phyloP scores from a whole-genome alignment of 2,329 filamentous ascomycete species.

The Alternaria consortialis region DNA sequence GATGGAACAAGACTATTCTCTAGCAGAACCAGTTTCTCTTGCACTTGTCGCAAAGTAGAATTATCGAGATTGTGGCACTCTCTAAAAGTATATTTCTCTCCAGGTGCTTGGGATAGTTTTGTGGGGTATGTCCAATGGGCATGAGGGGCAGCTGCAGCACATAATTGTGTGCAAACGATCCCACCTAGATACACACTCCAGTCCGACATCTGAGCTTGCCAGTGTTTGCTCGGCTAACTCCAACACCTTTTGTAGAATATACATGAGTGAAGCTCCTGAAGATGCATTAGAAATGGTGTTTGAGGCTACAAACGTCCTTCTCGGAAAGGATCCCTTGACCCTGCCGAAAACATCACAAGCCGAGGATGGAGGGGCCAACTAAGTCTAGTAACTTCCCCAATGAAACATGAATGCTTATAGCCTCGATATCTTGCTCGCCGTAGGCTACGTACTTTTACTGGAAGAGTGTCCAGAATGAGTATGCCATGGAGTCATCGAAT shows the following conservation, averaged over 20 bases:
- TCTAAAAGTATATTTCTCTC: neutral
- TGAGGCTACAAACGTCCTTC: neutral
- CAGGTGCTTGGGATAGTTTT: neutral
- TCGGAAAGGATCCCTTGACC: slow-evolving; percentile 6
- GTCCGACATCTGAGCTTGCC: neutral
- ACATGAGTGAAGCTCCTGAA: neutral
- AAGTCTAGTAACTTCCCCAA: slow-evolving; percentile 3
- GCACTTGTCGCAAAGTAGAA: too few relatives aligned
- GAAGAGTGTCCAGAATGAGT: neutral
- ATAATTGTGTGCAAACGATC: neutral
- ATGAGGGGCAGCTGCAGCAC: neutral
- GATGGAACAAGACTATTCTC: neutral
- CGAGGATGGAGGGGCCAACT: slow-evolving; percentile 6
- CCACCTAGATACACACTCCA: neutral
- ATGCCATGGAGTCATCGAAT: slow-evolving; percentile 10
- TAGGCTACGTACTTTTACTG: neutral
- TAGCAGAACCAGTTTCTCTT: neutral
- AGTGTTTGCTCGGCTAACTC: neutral
- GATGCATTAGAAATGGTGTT: neutral
- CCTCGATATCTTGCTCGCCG: slow-evolving; percentile 10
- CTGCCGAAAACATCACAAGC: slow-evolving; percentile 16
- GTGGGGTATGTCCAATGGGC: neutral
- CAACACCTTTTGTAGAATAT: neutral
- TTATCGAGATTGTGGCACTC: neutral
- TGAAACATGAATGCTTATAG: slow-evolving; percentile 1